Evolutionary conservation across 108 stramenopile genomes (phyloP).

Genomic region (Chaetoceros tenuissimus): DNA sequence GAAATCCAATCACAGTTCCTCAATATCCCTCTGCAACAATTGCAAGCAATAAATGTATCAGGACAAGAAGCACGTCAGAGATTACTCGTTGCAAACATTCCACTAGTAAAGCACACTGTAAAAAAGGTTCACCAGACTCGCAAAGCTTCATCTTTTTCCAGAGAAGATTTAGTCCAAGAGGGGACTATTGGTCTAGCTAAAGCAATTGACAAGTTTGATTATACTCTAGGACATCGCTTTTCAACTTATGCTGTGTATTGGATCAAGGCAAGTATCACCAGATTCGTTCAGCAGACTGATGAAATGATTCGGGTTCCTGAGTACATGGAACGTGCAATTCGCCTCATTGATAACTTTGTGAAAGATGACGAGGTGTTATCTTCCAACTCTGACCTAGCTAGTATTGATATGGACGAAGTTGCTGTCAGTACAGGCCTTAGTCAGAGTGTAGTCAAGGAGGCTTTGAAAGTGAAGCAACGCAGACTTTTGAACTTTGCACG

Average conservation of each 20-base stretch:
- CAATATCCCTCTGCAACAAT: background rate
- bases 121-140: background rate
- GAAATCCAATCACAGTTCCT: background rate
- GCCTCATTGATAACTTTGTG: conserved; percentile 6
- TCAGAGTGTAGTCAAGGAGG: background rate
- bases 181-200: conserved; percentile 83
- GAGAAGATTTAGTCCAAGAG: conserved; percentile 85
- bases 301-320: conserved; percentile 65
- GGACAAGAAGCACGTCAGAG: background rate
- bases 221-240: conserved; percentile 60
- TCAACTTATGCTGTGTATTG: conserved; percentile 92
- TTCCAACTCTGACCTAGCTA: background rate
- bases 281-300: conserved; percentile 81
- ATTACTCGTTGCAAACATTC: background rate
- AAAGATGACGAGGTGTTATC: background rate
- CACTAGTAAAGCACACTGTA: background rate
- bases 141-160: background rate
- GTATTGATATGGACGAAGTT: background rate
- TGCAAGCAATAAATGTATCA: background rate
- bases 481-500: background rate
- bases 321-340: conserved; percentile 45
- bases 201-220: conserved; percentile 87
- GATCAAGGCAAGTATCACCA: conserved; percentile 79
- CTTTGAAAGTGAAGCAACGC: background rate
- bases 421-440: background rate